Percentiles rank a stretch among this genome's conserved stretches.
Conservation (phyloP, 2,329 filamentous ascomycete genomes). For the Cercospora sp. region DNA sequence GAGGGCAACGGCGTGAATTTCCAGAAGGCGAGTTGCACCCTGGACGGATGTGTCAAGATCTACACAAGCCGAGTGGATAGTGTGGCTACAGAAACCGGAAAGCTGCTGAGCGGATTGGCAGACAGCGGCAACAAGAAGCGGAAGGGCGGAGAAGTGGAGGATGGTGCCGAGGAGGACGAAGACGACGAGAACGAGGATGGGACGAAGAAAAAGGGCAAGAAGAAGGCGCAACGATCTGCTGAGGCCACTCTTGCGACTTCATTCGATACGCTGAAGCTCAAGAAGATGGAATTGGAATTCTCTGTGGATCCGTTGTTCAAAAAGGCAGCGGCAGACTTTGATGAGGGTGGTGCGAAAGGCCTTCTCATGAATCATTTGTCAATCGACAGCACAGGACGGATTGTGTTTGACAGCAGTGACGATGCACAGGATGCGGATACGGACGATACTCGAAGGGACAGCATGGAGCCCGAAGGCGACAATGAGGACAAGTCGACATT, state of each 20-base stretch:
- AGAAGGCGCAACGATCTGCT: conserved; percentile 75
- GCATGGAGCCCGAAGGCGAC: conserved; percentile 46
- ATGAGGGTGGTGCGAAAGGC: conserved; percentile 95
- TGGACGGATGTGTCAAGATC: conserved; percentile 98
- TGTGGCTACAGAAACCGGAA: conserved; percentile 94
- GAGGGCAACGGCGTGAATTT: conserved; percentile 98
- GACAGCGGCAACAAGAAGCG: conserved; percentile 69
- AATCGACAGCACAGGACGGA: conserved; percentile 86
- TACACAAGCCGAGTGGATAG: conserved; percentile 98
- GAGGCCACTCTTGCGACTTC: conserved; percentile 91
- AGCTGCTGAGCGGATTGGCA: conserved; percentile 87
- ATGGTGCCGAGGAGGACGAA: conserved; percentile 61
- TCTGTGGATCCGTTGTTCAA: conserved; percentile 98
- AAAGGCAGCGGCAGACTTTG: conserved; percentile 96
- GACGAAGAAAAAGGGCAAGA: conserved; percentile 63
- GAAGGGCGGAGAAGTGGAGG: conserved; percentile 58
- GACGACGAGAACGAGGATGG: conserved; percentile 56
- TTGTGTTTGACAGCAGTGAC: conserved; percentile 98
- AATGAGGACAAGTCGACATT: conserved; percentile 48
- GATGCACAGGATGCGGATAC: conserved; percentile 61
- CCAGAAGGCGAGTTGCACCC: conserved; percentile 94
- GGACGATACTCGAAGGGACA: conserved; percentile 39
- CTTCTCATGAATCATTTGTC: conserved; percentile 93
- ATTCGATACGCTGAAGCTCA: conserved; percentile 84
- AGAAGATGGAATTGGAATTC: conserved; percentile 97